Evolutionary conservation across 768 basidiomycete species (phyloP).

Genomic region (Termitomyces titanicus): DNA sequence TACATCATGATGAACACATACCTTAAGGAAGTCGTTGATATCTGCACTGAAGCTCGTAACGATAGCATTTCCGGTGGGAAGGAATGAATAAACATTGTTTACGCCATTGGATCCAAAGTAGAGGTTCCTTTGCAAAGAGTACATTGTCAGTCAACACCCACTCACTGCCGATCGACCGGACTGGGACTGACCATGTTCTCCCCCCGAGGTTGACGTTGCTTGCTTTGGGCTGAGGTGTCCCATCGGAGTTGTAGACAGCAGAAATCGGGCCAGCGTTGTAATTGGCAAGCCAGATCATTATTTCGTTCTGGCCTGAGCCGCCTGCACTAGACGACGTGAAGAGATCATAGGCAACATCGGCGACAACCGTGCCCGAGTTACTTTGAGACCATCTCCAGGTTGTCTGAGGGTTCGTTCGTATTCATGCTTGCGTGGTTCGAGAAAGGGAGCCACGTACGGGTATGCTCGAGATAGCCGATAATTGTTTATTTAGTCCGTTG

Average conservation of each 20-base stretch:
- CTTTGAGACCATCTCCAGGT: slow-evolving; percentile 55
- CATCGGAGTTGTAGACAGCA: slow-evolving; percentile 38
- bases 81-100: slow-evolving; percentile 51
- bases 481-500: slow-evolving; percentile 45
- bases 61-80: slow-evolving; percentile 28
- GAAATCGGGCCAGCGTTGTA: slow-evolving; percentile 59
- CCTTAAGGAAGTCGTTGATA: slow-evolving; percentile 48
- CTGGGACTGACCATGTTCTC: slow-evolving; percentile 39
- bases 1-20: slow-evolving; percentile 12
- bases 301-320: slow-evolving; percentile 43
- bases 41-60: slow-evolving; percentile 53
- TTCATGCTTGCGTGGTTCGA: neutral
- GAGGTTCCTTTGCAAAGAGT: slow-evolving; percentile 38
- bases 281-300: slow-evolving; percentile 69
- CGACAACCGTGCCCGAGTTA: slow-evolving; percentile 37
- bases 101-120: slow-evolving; percentile 50
- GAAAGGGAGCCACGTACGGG: slow-evolving; percentile 35
- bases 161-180: neutral
- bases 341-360: slow-evolving; percentile 59
- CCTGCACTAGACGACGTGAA: slow-evolving; percentile 54
- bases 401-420: slow-evolving; percentile 27
- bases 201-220: slow-evolving; percentile 44
- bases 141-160: neutral
- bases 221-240: slow-evolving; percentile 43
- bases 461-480: slow-evolving; percentile 52